These are phyloP conservation scores for Cyberlindnera euphorbiiphila DNA, from an alignment of 805 yeast species.

Conservation along the genomic window DNA sequence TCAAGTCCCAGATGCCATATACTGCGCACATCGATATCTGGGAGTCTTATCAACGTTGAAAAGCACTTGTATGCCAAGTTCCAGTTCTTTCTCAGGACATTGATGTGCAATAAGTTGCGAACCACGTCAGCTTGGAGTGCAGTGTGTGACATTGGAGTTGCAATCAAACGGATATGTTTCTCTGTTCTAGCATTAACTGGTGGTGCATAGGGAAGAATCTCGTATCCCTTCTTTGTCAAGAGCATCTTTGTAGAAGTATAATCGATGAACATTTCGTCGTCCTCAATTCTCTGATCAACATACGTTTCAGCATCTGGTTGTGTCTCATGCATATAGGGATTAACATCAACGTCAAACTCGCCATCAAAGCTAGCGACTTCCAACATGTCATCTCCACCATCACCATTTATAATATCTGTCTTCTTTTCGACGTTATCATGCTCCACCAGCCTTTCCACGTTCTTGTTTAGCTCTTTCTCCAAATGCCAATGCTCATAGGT, in stretches of 20 bases:
- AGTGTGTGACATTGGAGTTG: constrained; percentile 4
- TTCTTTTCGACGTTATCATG: not conserved
- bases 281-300: constrained; percentile 18
- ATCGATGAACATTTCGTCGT: constrained; percentile 3
- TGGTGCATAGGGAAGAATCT: constrained; percentile 7
- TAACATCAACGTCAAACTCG: not conserved
- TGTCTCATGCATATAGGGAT: no score
- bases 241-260: not conserved
- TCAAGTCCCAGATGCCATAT: constrained; percentile 66
- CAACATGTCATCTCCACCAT: not conserved
- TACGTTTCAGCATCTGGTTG: constrained; percentile 1
- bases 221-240: constrained; percentile 11
- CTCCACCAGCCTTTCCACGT: constrained; percentile 5
- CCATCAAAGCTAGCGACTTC: constrained; percentile 1
- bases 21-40: constrained; percentile 47
- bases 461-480: constrained; percentile 14
- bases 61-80: constrained; percentile 49
- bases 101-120: constrained; percentile 37
- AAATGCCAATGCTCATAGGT: constrained; percentile 26
- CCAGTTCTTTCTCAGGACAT: constrained; percentile 51
- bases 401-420: not conserved
- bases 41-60: constrained; percentile 44
- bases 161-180: not conserved
- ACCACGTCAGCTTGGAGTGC: constrained; percentile 13
- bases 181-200: no score